phyloP scores from a whole-genome alignment of 1,284 basidiomycete species.

The Stereum hirsutum region DNA sequence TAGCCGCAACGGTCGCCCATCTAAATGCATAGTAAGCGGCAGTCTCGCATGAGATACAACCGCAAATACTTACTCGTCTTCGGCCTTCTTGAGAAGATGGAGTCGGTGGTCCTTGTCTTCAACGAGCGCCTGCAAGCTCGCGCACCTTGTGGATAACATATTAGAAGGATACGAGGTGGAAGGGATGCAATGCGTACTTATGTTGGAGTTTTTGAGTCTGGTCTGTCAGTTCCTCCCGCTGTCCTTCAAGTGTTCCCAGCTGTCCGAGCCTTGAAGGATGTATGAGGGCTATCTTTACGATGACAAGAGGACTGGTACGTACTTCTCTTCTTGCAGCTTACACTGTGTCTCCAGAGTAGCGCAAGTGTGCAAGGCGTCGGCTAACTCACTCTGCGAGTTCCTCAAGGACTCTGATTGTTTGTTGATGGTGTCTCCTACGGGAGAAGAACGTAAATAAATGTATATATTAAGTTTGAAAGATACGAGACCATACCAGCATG shows the following conservation, averaged over 20 bases:
- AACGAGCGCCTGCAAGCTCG: slow-evolving; percentile 8
- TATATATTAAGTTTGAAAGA: not conserved
- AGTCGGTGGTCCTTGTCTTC: slow-evolving; percentile 4
- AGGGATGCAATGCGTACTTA: slow-evolving; percentile 3
- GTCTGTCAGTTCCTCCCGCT: not conserved
- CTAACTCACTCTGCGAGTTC: slow-evolving; percentile 1
- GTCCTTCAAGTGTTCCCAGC: not conserved
- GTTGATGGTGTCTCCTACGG: not conserved
- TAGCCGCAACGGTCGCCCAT: not conserved
- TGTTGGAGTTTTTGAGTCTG: slow-evolving; percentile 3
- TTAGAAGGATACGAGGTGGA: not conserved
- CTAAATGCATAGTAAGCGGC: not conserved
- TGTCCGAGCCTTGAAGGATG: not conserved
- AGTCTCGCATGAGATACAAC: not conserved
- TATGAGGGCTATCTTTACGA: not conserved
- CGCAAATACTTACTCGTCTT: slow-evolving; percentile 11
- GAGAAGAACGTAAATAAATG: not conserved
- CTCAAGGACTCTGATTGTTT: not conserved
- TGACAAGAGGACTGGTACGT: not conserved
- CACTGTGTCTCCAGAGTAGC: slow-evolving; percentile 15
- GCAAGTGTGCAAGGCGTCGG: slow-evolving; percentile 10
- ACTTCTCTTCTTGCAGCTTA: slow-evolving; percentile 15
- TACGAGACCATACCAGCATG: not conserved
- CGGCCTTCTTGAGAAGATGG: slow-evolving; percentile 3
- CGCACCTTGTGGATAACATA: slow-evolving; percentile 6